Evolutionary conservation across 139 green algal genomes (phyloP), one percentile per base, ranked within the genome.

Genomic region (Chlorella sp.): DNA sequence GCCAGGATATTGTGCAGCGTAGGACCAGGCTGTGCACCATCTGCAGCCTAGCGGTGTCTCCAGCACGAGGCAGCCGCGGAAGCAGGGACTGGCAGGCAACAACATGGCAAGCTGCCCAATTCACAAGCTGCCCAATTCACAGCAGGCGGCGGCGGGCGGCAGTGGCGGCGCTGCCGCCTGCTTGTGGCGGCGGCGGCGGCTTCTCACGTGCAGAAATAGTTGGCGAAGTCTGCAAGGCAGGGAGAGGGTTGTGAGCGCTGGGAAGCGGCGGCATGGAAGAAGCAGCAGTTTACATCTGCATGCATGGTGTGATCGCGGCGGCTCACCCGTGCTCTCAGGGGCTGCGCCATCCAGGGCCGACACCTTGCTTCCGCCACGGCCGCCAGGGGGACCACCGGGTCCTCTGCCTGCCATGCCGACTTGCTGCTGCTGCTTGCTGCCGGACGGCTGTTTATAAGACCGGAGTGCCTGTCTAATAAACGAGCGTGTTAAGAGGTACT

Each of bases 181-280:
- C 75, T 28, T 34, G 34, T 14, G 34, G 24, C 34, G 16, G n/a
- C 75, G 11, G n/a, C 75, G 75, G 15, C 30, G 3, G 7, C 28
- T 40, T 3, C 84, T 88, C 68, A 99, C 34, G 97, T 99, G 94
- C 96, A 99, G 84, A 99, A 99, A 89, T 99, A 99, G 91, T 99
- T 99, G 37, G 97, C 96, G 87, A 97, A 99, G 92, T 99, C 91
- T 92, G 86, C 77, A 61, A 24, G 24, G 4, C 42, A 69, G 53
- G 82, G 82, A 60, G 28, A 81, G 11, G n/a, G 53, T 30, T 53
- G 40, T 71, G 24, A 37, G 40, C 34, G 24, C n/a, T 9, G 30
- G 42, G 40, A 14, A 39, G 68, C 15, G 57, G 48, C 32, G 85
- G 32, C 30, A 32, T 26, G 71, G 40, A 71, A 40, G n/a, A 26